A percentile compares a stretch with the other conserved stretches of the same genome.
Evolutionary conservation across 352 stramenopile species (phyloP).

Genomic region (Pythium graminicola): DNA sequence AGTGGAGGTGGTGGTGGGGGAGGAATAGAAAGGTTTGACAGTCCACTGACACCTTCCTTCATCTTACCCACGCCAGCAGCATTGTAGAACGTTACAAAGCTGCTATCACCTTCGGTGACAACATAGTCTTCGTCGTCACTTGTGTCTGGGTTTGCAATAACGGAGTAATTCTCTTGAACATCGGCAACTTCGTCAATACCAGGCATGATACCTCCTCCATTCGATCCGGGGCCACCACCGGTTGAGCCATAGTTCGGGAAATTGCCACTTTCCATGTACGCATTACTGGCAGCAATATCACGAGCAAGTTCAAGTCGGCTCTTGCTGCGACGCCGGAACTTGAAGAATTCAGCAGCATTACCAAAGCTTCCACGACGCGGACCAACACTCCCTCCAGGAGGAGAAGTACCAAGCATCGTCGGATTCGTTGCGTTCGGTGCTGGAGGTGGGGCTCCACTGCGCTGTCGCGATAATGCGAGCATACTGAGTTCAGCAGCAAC

Average conservation of each 20-base stretch:
- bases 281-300: constrained; percentile 44
- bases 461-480: constrained; percentile 39
- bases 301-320: constrained; percentile 72
- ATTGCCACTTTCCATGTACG: constrained; percentile 33
- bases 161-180: constrained; percentile 36
- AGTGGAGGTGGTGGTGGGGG: constrained; percentile 55
- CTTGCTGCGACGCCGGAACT: constrained; percentile 82
- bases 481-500: constrained; percentile 59
- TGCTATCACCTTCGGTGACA: constrained; percentile 40
- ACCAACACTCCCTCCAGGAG: constrained; percentile 21
- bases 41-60: constrained; percentile 26
- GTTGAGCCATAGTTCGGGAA: constrained; percentile 54
- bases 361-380: constrained; percentile 69
- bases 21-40: constrained; percentile 50
- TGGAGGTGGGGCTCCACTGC: constrained; percentile 26
- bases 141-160: constrained; percentile 36
- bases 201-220: constrained; percentile 33
- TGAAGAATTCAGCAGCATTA: constrained; percentile 82
- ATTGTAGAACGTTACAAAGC: constrained; percentile 78
- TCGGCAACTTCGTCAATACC: constrained; percentile 67
- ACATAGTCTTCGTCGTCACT: constrained; percentile 64
- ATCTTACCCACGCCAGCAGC: constrained; percentile 30
- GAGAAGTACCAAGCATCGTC: constrained; percentile 25
- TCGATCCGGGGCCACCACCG: constrained; percentile 14
- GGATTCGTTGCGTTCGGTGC: constrained; percentile 16